These are phyloP conservation scores for Sindora glabra DNA, from an alignment of 306 rosid genomes.

Conservation along the genomic window DNA sequence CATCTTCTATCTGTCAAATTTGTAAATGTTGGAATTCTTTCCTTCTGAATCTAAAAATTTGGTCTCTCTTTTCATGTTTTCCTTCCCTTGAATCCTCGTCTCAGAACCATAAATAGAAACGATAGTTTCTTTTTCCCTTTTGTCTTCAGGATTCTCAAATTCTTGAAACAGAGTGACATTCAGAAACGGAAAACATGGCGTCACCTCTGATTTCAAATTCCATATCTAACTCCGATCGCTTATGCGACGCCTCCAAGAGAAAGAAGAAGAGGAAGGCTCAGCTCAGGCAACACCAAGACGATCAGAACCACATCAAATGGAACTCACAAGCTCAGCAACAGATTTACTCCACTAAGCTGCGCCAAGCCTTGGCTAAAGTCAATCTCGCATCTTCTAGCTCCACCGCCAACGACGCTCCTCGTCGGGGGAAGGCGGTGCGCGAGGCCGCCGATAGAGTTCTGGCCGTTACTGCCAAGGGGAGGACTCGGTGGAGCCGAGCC, in stretches of 20 bases:
- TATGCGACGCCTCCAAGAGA: constrained; percentile 55
- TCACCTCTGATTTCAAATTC: constrained; percentile 50
- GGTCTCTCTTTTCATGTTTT: background rate
- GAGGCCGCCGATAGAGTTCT: constrained; percentile 82
- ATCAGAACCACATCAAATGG: constrained; percentile 47
- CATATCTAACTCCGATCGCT: constrained; percentile 35
- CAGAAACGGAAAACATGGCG: constrained; percentile 33
- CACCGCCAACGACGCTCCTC: constrained; percentile 20
- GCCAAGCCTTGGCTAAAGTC: constrained; percentile 54
- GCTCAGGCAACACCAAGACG: constrained; percentile 22
- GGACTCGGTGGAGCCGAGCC: constrained; percentile 90
- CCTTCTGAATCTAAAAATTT: constrained; percentile 7
- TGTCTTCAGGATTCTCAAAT: too few relatives aligned
- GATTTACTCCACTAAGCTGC: constrained; percentile 68
- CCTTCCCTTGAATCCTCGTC: background rate
- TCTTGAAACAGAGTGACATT: too few relatives aligned
- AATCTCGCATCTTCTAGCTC: constrained; percentile 11
- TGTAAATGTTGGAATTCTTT: too few relatives aligned
- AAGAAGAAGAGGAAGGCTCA: constrained; percentile 56
- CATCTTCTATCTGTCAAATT: too few relatives aligned
- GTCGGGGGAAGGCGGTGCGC: constrained; percentile 56
- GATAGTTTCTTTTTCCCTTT: background rate
- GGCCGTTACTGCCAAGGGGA: constrained; percentile 77
- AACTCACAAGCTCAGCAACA: constrained; percentile 69
- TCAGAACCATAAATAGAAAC: background rate